Evolutionary conservation across 805 yeast species (phyloP).

Genomic region (Candida multigemmis): DNA sequence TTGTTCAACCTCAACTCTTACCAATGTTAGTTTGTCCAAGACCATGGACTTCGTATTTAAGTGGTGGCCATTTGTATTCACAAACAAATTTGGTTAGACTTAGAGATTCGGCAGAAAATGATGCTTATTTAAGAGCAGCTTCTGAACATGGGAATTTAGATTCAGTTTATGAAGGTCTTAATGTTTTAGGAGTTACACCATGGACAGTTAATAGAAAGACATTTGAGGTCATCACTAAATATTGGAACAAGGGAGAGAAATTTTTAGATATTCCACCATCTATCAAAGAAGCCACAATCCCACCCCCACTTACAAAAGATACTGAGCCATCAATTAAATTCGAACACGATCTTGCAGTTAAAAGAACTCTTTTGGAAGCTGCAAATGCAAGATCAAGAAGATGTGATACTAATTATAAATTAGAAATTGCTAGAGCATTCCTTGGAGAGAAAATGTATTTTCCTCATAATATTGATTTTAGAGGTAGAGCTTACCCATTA

Average conservation of each 20-base stretch:
- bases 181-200: constrained; percentile 77
- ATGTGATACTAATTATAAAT: constrained; percentile 87
- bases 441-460: constrained; percentile 69
- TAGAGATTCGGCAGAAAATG: constrained; percentile 80
- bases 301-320: constrained; percentile 45
- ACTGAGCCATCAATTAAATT: constrained; percentile 66
- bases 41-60: constrained; percentile 75
- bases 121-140: constrained; percentile 82
- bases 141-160: constrained; percentile 58
- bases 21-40: constrained; percentile 93
- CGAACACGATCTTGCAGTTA: constrained; percentile 59
- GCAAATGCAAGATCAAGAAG: constrained; percentile 73
- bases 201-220: constrained; percentile 84
- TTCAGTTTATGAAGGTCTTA: constrained; percentile 68
- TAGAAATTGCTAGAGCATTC: constrained; percentile 90
- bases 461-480: constrained; percentile 74
- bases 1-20: constrained; percentile 75
- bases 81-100: constrained; percentile 62
- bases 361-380: constrained; percentile 48
- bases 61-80: constrained; percentile 77
- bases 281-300: constrained; percentile 36
- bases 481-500: constrained; percentile 80
- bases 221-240: constrained; percentile 57
- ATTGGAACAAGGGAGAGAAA: constrained; percentile 82
- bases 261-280: constrained; percentile 61